Evolutionary conservation across 2,329 filamentous ascomycete genomes (phyloP).

Genomic region (Zymoseptoria ardabiliae): DNA sequence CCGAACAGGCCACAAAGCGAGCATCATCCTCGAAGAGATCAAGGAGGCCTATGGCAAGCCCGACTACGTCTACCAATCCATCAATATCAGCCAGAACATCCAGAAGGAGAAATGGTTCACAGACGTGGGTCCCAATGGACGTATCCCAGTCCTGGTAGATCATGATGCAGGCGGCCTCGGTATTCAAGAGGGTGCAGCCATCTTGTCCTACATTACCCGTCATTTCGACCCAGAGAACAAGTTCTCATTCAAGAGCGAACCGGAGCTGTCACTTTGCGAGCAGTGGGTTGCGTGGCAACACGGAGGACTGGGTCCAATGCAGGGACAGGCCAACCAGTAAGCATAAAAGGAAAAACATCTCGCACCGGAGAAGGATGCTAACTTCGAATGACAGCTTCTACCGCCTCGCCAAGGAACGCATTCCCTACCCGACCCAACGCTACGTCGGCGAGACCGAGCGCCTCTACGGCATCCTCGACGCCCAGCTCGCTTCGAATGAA

Average conservation of each 20-base stretch:
- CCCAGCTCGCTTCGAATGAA: slow-evolving; percentile 33
- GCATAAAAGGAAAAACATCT: neutral
- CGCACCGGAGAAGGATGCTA: neutral
- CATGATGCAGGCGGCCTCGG: slow-evolving; percentile 54
- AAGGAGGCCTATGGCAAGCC: slow-evolving; percentile 54
- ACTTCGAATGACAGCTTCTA: slow-evolving; percentile 24
- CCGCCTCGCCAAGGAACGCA: slow-evolving; percentile 37
- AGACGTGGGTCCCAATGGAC: slow-evolving; percentile 55
- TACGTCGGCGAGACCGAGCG: slow-evolving; percentile 43
- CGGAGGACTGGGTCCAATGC: slow-evolving; percentile 29
- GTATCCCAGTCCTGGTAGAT: slow-evolving; percentile 60
- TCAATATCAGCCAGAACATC: slow-evolving; percentile 55
- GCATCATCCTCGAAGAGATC: slow-evolving; percentile 58
- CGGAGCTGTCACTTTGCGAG: slow-evolving; percentile 43
- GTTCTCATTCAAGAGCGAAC: slow-evolving; percentile 40
- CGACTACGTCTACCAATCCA: slow-evolving; percentile 51
- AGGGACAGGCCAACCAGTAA: slow-evolving; percentile 31
- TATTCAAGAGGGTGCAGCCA: slow-evolving; percentile 41
- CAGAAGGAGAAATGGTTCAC: slow-evolving; percentile 64
- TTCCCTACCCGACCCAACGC: slow-evolving; percentile 39
- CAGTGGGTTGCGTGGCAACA: slow-evolving; percentile 56
- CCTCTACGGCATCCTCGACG: slow-evolving; percentile 40
- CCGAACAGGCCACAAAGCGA: slow-evolving; percentile 41
- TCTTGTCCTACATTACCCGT: slow-evolving; percentile 38
- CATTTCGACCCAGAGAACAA: slow-evolving; percentile 42